A percentile compares a stretch with the other conserved stretches of the same genome.
Conservation (phyloP, 257 asterid genomes). For the Linderniella brevidens region DNA sequence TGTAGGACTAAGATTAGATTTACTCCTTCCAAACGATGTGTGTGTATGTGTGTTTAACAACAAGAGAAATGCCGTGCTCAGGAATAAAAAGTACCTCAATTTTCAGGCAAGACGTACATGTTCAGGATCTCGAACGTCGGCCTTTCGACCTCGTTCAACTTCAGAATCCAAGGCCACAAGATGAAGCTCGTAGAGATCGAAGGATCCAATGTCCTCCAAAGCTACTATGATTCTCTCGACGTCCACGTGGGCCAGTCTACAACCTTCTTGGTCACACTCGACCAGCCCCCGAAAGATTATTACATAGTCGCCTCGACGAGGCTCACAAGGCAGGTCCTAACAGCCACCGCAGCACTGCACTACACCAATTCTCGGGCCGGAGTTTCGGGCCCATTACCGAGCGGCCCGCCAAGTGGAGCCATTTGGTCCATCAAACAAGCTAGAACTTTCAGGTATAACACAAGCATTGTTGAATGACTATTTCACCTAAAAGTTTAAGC, state of each 20-base stretch:
- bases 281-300: constrained; percentile 68
- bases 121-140: constrained; percentile 84
- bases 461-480: too few species aligned
- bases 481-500: too few species aligned
- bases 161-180: constrained; percentile 83
- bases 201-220: constrained; percentile 84
- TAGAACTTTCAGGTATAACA: constrained; percentile 16
- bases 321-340: constrained; percentile 27
- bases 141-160: constrained; percentile 44
- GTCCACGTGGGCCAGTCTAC: constrained; percentile 78
- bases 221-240: constrained; percentile 57
- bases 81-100: background rate
- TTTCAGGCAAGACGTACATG: constrained; percentile 74
- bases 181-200: constrained; percentile 85
- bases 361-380: constrained; percentile 44
- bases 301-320: constrained; percentile 71
- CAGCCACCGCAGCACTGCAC: constrained; percentile 41
- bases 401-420: constrained; percentile 30
- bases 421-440: constrained; percentile 82
- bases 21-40: too few species aligned
- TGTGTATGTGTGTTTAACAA: too few species aligned
- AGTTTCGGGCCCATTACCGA: constrained; percentile 56
- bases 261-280: constrained; percentile 52
- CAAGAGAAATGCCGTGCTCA: background rate
- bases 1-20: too few species aligned